phyloP scores from a whole-genome alignment of 2,329 filamentous ascomycete genomes.

The Trichophyton mentagrophytes region DNA sequence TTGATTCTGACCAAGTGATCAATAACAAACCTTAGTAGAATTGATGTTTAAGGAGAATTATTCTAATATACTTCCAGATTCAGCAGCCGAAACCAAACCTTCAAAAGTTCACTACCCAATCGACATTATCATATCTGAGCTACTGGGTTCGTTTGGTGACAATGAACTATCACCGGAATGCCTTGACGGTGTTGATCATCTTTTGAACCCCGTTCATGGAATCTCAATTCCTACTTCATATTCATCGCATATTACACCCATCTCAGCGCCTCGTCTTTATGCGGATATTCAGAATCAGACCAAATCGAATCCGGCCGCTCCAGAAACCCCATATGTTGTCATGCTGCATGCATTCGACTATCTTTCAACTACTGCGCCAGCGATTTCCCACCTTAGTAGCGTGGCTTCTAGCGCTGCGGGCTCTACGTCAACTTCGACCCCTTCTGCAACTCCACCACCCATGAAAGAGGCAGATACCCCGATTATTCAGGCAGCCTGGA shows the following conservation, averaged over 20 bases:
- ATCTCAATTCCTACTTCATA: constrained; percentile 92
- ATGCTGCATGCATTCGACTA: constrained; percentile 84
- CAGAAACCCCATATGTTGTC: constrained; percentile 89
- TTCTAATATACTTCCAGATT: constrained; percentile 15
- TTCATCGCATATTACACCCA: constrained; percentile 84
- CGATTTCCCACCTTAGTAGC: constrained; percentile 6
- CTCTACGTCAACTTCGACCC: constrained; percentile 7
- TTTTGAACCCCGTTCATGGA: constrained; percentile 65
- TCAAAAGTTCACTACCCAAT: constrained; percentile 34
- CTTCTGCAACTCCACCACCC: constrained; percentile 19
- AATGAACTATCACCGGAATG: constrained; percentile 97
- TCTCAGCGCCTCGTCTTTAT: constrained; percentile 74
- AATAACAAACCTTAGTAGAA: too few relatives aligned
- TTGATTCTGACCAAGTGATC: neutral
- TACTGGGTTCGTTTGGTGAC: constrained; percentile 85
- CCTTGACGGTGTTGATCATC: constrained; percentile 85
- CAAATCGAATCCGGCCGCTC: constrained; percentile 54
- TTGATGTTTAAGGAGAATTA: neutral
- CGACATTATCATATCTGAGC: constrained; percentile 86
- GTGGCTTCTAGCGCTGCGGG: constrained; percentile 7
- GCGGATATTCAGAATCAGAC: constrained; percentile 60
- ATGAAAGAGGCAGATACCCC: constrained; percentile 25
- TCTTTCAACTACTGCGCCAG: constrained; percentile 49
- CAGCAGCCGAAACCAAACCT: constrained; percentile 21
- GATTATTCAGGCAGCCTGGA: constrained; percentile 33